Evolutionary conservation across 352 stramenopile genomes (phyloP).

Genomic region (Globisporangium irregulare): DNA sequence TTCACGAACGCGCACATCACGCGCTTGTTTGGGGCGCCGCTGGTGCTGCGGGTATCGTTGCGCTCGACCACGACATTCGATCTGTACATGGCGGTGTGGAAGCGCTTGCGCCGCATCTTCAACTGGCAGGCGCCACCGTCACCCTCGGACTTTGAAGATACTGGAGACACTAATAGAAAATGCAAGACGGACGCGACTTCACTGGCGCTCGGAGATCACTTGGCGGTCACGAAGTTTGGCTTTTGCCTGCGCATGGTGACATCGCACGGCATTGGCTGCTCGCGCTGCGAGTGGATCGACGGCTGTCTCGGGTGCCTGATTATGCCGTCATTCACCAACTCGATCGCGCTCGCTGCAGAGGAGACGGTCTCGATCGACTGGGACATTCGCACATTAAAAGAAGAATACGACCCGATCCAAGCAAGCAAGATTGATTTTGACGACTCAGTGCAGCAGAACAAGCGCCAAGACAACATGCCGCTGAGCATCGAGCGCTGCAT

Average conservation of each 20-base stretch:
- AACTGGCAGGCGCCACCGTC: slow-evolving; percentile 68
- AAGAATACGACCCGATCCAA: slow-evolving; percentile 85
- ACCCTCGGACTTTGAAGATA: slow-evolving; percentile 24
- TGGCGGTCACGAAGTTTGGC: slow-evolving; percentile 67
- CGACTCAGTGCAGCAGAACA: slow-evolving; percentile 59
- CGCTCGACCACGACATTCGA: slow-evolving; percentile 61
- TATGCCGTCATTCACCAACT: slow-evolving; percentile 38
- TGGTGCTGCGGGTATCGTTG: slow-evolving; percentile 73
- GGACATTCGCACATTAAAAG: slow-evolving; percentile 84
- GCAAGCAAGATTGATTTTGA: slow-evolving; percentile 77
- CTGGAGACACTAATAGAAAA: neutral
- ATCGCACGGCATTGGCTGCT: slow-evolving; percentile 78
- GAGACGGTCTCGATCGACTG: slow-evolving; percentile 89
- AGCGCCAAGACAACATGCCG: slow-evolving; percentile 69
- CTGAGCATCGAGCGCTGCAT: slow-evolving; percentile 83
- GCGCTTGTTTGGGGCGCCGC: slow-evolving; percentile 71
- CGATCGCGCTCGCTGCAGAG: slow-evolving; percentile 55
- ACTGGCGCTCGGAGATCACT: slow-evolving; percentile 63
- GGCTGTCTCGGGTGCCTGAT: slow-evolving; percentile 85
- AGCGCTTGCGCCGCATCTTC: slow-evolving; percentile 77
- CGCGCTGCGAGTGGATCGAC: slow-evolving; percentile 86
- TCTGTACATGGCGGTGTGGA: slow-evolving; percentile 79
- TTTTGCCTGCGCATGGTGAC: slow-evolving; percentile 85
- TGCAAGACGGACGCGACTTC: slow-evolving; percentile 46
- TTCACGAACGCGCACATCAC: slow-evolving; percentile 83